Evolutionary conservation across 148 eudicot genomes (phyloP).

Genomic region (Chenopodium berlandieri): DNA sequence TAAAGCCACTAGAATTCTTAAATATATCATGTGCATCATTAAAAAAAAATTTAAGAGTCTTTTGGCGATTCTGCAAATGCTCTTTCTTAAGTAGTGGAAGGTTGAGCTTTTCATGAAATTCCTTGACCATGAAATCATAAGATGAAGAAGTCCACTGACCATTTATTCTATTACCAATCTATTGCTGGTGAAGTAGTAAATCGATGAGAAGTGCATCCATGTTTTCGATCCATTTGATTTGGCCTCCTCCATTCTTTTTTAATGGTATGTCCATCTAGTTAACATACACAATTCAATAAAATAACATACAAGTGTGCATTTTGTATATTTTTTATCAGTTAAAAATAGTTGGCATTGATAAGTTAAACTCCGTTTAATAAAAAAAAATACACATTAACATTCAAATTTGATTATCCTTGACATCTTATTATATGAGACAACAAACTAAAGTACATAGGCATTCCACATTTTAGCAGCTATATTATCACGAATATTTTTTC

Average conservation of each 20-base stretch:
- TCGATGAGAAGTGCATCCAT: conserved; percentile 13
- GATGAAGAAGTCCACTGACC: conserved; percentile 9
- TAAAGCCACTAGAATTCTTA: neutral
- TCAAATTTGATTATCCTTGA: too few relatives aligned
- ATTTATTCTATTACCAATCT: neutral
- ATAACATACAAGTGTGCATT: too few relatives aligned
- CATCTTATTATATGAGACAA: neutral
- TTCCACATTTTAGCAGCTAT: neutral
- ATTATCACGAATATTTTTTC: neutral
- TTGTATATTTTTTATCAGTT: too few relatives aligned
- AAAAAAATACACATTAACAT: too few relatives aligned
- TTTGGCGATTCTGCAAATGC: neutral
- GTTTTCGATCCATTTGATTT: conserved; percentile 1
- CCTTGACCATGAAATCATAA: neutral
- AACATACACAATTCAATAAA: too few relatives aligned
- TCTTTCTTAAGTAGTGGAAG: neutral
- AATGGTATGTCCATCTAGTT: neutral
- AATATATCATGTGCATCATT: conserved; percentile 12
- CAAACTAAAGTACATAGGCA: neutral
- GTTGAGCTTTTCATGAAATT: neutral
- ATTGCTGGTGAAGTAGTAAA: neutral
- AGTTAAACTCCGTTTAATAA: too few relatives aligned
- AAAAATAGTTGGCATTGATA: too few relatives aligned
- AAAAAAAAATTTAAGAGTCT: neutral
- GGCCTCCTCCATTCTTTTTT: neutral